Evolutionary conservation across 352 stramenopile species (phyloP).

Genomic region (Peronospora farinosa): DNA sequence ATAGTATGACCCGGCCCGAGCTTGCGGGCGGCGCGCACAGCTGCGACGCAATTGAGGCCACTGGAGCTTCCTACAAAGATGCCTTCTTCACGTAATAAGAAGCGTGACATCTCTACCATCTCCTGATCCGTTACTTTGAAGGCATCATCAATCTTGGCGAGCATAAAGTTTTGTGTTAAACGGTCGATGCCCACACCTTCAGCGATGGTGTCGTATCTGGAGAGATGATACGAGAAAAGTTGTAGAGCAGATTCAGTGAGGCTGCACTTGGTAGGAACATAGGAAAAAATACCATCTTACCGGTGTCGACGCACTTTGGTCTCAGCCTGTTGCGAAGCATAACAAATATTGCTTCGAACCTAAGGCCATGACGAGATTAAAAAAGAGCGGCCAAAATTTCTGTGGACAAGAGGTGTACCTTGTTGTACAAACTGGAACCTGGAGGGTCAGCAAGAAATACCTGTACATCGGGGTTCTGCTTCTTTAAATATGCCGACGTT

Average conservation of each 20-base stretch:
- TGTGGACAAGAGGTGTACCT: slow-evolving; percentile 35
- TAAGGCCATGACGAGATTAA: slow-evolving; percentile 15
- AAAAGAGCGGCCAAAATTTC: neutral
- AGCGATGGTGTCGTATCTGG: slow-evolving; percentile 94
- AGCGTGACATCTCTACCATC: slow-evolving; percentile 96
- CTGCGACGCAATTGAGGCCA: slow-evolving; percentile 81
- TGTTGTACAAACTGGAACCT: slow-evolving; percentile 95
- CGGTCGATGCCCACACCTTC: slow-evolving; percentile 98
- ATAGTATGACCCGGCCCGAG: slow-evolving; percentile 77
- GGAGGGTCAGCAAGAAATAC: slow-evolving; percentile 95
- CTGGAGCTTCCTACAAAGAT: slow-evolving; percentile 92
- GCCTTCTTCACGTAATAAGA: slow-evolving; percentile 92
- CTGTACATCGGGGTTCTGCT: slow-evolving; percentile 75
- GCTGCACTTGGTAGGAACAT: neutral
- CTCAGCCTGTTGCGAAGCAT: slow-evolving; percentile 92
- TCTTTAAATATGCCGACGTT: slow-evolving; percentile 90
- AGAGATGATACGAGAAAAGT: slow-evolving; percentile 1
- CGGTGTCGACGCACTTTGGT: slow-evolving; percentile 87
- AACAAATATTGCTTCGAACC: slow-evolving; percentile 92
- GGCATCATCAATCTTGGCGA: slow-evolving; percentile 85
- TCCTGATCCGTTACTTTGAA: slow-evolving; percentile 91
- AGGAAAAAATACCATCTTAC: slow-evolving; percentile 18
- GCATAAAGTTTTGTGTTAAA: slow-evolving; percentile 93
- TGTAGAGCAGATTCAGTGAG: neutral
- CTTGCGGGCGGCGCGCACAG: slow-evolving; percentile 61